These are phyloP conservation scores for Tephrocybe sp. DNA, from an alignment of 768 basidiomycete species.

Conservation along the genomic window DNA sequence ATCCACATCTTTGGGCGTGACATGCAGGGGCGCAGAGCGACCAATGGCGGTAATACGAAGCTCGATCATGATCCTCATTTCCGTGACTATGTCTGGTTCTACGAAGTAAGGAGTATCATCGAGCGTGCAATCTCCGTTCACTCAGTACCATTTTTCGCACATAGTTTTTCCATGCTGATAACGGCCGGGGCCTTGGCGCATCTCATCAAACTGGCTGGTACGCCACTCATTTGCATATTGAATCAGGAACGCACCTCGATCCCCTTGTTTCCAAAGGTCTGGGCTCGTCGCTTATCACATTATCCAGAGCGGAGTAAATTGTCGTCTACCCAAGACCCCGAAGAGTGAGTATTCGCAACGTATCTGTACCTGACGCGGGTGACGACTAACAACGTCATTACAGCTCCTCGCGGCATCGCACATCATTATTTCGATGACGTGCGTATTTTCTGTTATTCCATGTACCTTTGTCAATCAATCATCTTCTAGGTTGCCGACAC, in stretches of 20 bases:
- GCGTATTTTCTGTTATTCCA: slow-evolving; percentile 26
- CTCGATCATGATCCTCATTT: slow-evolving; percentile 93
- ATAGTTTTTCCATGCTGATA: slow-evolving; percentile 98
- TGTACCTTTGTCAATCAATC: slow-evolving; percentile 2
- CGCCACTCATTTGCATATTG: slow-evolving; percentile 18
- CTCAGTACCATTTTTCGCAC: slow-evolving; percentile 3
- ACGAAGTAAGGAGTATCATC: slow-evolving; percentile 59
- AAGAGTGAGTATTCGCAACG: slow-evolving; percentile 59
- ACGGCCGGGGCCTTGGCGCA: slow-evolving; percentile 90
- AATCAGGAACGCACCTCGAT: neutral
- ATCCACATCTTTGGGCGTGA: slow-evolving; percentile 99
- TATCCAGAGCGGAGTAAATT: slow-evolving; percentile 84
- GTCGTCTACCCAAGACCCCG: slow-evolving; percentile 92
- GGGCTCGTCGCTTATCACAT: slow-evolving; percentile 91
- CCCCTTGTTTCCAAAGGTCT: slow-evolving; percentile 52
- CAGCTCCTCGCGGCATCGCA: slow-evolving; percentile 85
- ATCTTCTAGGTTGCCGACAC: slow-evolving; percentile 64
- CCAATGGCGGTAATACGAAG: slow-evolving; percentile 87
- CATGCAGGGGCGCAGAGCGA: slow-evolving; percentile 79
- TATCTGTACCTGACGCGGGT: neutral
- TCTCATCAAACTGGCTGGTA: slow-evolving; percentile 99
- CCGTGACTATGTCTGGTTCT: slow-evolving; percentile 95
- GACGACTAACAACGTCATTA: slow-evolving; percentile 7
- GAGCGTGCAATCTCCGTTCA: neutral
- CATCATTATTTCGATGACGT: slow-evolving; percentile 97